These are phyloP conservation scores for Fusarium goolgardi DNA, from an alignment of 2,329 filamentous ascomycete species.

Conservation along the genomic window DNA sequence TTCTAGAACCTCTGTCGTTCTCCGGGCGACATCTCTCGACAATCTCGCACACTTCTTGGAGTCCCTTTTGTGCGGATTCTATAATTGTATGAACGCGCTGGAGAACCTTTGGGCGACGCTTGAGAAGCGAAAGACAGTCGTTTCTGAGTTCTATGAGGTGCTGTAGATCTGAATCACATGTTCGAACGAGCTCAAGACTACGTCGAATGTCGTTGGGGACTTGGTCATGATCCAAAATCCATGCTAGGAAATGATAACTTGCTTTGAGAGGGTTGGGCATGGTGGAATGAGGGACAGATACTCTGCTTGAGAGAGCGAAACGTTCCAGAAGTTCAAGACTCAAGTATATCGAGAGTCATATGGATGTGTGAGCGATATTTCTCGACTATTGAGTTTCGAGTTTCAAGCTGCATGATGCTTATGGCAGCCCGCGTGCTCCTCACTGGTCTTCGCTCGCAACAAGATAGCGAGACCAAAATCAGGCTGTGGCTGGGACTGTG, in stretches of 20 bases:
- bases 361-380: background rate
- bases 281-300: background rate
- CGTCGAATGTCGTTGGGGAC: slow-evolving; percentile 46
- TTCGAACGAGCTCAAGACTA: slow-evolving; percentile 50
- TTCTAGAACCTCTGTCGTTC: slow-evolving; percentile 32
- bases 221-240: slow-evolving; percentile 41
- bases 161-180: slow-evolving; percentile 50
- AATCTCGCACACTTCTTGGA: slow-evolving; percentile 46
- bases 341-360: too few relatives aligned
- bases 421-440: background rate
- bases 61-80: slow-evolving; percentile 42
- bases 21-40: slow-evolving; percentile 48
- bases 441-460: background rate
- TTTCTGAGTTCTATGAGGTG: slow-evolving; percentile 51
- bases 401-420: background rate
- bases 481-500: background rate
- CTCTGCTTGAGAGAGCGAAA: too few relatives aligned
- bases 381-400: background rate
- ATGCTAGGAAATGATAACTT: slow-evolving; percentile 32
- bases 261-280: slow-evolving; percentile 32
- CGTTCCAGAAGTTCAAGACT: background rate
- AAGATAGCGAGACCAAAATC: background rate
- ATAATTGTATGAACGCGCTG: slow-evolving; percentile 48
- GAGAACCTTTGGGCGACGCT: slow-evolving; percentile 43
- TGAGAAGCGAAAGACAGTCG: slow-evolving; percentile 43